Percentiles rank a stretch among this genome's conserved stretches.
phyloP scores from a whole-genome alignment of 1,284 basidiomycete genomes.

The Papiliotrema flavescens region DNA sequence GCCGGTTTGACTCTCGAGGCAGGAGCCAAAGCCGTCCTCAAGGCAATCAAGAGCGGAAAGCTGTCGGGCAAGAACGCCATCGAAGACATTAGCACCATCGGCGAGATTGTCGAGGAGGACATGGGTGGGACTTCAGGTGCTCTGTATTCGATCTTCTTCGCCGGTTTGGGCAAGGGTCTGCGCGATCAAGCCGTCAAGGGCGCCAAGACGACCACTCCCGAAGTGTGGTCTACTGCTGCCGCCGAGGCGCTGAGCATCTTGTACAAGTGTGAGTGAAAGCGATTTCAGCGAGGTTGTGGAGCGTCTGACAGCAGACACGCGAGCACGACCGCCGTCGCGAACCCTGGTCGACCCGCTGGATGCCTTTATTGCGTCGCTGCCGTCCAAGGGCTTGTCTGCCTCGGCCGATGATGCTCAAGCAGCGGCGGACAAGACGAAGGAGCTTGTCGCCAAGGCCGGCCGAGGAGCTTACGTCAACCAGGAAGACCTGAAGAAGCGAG shows the following conservation, averaged over 20 bases:
- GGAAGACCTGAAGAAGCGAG: conserved; percentile 63
- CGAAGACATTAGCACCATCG: conserved; percentile 62
- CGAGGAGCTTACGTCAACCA: conserved; percentile 83
- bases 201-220: conserved; percentile 45
- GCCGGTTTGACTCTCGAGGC: conserved; percentile 82
- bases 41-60: conserved; percentile 45
- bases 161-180: conserved; percentile 56
- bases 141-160: conserved; percentile 89
- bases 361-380: conserved; percentile 66
- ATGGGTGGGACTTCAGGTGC: conserved; percentile 95
- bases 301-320: conserved; percentile 56
- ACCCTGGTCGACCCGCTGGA: conserved; percentile 86
- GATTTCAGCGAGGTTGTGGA: not conserved
- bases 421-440: conserved; percentile 69
- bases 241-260: conserved; percentile 64
- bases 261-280: conserved; percentile 58
- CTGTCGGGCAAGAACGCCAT: conserved; percentile 64
- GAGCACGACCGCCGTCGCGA: conserved; percentile 80
- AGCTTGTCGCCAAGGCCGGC: conserved; percentile 78
- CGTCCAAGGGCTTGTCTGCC: conserved; percentile 50
- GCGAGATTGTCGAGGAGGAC: conserved; percentile 63
- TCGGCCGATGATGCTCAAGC: conserved; percentile 64
- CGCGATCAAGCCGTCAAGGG: conserved; percentile 21
- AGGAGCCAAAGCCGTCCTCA: conserved; percentile 55
- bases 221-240: conserved; percentile 64